These are phyloP conservation scores for Tulasnella sp. DNA, from an alignment of 768 basidiomycete species.

Conservation along the genomic window DNA sequence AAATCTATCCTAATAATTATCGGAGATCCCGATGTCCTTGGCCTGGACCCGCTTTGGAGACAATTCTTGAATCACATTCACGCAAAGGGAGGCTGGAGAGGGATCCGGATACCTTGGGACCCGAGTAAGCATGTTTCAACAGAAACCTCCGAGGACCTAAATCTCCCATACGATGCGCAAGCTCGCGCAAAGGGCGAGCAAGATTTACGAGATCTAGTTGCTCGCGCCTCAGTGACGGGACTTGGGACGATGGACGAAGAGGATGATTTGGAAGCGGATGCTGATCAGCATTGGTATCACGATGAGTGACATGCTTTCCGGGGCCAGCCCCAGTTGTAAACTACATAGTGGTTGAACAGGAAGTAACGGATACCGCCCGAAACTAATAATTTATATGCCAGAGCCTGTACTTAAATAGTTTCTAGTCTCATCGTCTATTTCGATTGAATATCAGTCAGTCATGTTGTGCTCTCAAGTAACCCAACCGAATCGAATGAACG, in stretches of 20 bases:
- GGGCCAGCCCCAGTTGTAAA: background rate
- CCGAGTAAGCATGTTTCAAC: background rate
- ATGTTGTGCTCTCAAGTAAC: background rate
- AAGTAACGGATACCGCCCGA: background rate
- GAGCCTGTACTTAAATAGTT: background rate
- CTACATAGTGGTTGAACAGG: background rate
- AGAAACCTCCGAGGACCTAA: background rate
- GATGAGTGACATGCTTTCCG: conserved; percentile 37
- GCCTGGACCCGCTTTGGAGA: conserved; percentile 63
- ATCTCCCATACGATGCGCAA: background rate
- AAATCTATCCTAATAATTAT: conserved; percentile 41
- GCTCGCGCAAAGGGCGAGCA: conserved; percentile 5
- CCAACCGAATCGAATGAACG: background rate
- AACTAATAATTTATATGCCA: background rate
- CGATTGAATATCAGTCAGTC: background rate
- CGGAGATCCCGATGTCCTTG: conserved; percentile 62
- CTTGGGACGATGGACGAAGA: conserved; percentile 5
- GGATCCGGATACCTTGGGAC: conserved; percentile 38
- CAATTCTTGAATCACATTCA: conserved; percentile 62
- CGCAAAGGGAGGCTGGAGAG: conserved; percentile 57
- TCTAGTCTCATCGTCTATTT: background rate
- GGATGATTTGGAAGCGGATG: conserved; percentile 42
- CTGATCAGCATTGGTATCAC: conserved; percentile 52
- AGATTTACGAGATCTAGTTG: conserved; percentile 31
- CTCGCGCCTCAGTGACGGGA: conserved; percentile 11